phyloP scores from a whole-genome alignment of 2,329 filamentous ascomycete genomes.

The Aspergillus fumigatus region DNA sequence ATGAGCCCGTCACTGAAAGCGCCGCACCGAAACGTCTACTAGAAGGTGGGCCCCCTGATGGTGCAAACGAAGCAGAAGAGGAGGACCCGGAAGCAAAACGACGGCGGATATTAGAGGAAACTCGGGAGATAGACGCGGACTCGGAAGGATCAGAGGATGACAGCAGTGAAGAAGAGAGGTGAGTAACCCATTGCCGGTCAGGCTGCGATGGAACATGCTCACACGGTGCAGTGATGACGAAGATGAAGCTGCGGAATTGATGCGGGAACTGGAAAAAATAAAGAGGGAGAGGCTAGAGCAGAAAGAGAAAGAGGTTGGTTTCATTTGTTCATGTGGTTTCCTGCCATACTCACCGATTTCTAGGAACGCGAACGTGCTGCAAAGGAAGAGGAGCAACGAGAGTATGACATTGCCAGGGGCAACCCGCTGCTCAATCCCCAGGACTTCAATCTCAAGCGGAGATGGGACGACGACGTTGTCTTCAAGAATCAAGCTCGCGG shows the following conservation, averaged over 20 bases:
- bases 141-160: slow-evolving; percentile 60
- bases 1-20: slow-evolving; percentile 39
- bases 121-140: slow-evolving; percentile 80
- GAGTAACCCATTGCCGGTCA: slow-evolving; percentile 6
- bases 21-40: slow-evolving; percentile 60
- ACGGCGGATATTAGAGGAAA: slow-evolving; percentile 80
- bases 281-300: slow-evolving; percentile 79
- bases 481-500: slow-evolving; percentile 98
- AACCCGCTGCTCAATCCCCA: slow-evolving; percentile 86
- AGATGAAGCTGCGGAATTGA: slow-evolving; percentile 79
- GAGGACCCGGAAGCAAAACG: slow-evolving; percentile 76
- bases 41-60: slow-evolving; percentile 43
- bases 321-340: background rate
- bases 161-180: slow-evolving; percentile 59
- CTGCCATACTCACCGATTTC: slow-evolving; percentile 10
- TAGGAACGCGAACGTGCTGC: slow-evolving; percentile 75
- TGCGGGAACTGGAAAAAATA: slow-evolving; percentile 92
- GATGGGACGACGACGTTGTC: slow-evolving; percentile 98
- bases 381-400: slow-evolving; percentile 75
- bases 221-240: slow-evolving; percentile 57
- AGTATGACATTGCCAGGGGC: slow-evolving; percentile 82
- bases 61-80: slow-evolving; percentile 33
- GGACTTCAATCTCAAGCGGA: slow-evolving; percentile 78
- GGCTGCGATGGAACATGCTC: slow-evolving; percentile 11
- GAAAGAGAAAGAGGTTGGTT: slow-evolving; percentile 63